Evolutionary conservation across 2,329 filamentous ascomycete genomes (phyloP).

Genomic region (Epichloe aotearoae): DNA sequence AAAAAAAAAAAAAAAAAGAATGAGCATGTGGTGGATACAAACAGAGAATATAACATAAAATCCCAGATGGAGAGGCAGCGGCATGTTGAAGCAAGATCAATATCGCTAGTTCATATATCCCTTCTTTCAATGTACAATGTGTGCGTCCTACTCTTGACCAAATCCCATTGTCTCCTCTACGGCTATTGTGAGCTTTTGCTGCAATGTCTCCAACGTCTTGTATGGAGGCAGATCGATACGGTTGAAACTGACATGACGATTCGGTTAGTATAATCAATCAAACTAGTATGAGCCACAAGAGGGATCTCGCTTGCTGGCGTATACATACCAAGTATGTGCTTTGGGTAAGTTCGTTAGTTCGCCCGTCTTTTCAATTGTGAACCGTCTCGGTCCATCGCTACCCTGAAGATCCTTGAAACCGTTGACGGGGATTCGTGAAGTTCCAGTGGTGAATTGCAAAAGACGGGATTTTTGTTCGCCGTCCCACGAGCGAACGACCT

Average conservation of each 20-base stretch:
- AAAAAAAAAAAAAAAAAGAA: neutral
- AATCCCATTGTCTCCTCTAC: slow-evolving; percentile 99
- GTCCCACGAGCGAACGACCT: slow-evolving; percentile 92
- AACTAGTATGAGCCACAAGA: neutral
- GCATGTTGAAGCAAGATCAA: neutral
- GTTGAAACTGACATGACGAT: slow-evolving; percentile 59
- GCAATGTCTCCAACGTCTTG: slow-evolving; percentile 72
- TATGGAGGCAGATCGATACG: slow-evolving; percentile 90
- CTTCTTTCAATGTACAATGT: neutral
- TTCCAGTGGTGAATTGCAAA: slow-evolving; percentile 97
- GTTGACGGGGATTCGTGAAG: slow-evolving; percentile 94
- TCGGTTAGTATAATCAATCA: slow-evolving; percentile 10
- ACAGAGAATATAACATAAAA: neutral
- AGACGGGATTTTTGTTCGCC: slow-evolving; percentile 95
- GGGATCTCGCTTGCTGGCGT: too few relatives aligned
- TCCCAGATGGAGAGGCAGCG: neutral
- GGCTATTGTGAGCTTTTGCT: slow-evolving; percentile 85
- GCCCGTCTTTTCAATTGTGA: slow-evolving; percentile 96
- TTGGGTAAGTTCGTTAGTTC: slow-evolving; percentile 86
- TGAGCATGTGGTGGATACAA: neutral
- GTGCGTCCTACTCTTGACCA: slow-evolving; percentile 66
- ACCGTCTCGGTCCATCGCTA: slow-evolving; percentile 85
- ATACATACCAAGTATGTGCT: slow-evolving; percentile 85
- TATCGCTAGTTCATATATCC: slow-evolving; percentile 1
- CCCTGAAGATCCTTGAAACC: slow-evolving; percentile 98